phyloP scores from a whole-genome alignment of 2,329 filamentous ascomycete species.

The Mariannaea sp. region DNA sequence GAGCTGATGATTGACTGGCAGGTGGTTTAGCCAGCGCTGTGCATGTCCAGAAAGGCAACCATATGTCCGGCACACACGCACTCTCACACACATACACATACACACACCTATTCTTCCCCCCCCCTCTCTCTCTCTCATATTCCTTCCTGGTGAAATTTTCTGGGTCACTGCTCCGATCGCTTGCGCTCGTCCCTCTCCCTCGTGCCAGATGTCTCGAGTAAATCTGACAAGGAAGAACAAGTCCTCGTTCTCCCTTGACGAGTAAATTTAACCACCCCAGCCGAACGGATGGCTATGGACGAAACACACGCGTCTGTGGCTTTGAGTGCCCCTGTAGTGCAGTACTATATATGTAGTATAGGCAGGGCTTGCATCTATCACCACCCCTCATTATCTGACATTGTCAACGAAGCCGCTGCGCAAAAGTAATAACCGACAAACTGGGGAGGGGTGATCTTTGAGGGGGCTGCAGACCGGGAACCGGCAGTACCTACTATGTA shows the following conservation, averaged over 20 bases:
- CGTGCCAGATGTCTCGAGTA: constrained; percentile 22
- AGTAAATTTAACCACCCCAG: constrained; percentile 3
- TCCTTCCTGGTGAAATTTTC: too few species aligned
- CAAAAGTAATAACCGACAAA: constrained; percentile 23
- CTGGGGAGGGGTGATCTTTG: constrained; percentile 8
- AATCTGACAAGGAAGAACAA: constrained; percentile 16
- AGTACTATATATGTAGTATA: not conserved
- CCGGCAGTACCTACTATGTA: constrained; percentile 8
- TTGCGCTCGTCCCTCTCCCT: not conserved
- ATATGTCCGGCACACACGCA: constrained; percentile 8
- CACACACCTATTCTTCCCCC: too few species aligned
- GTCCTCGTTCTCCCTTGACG: constrained; percentile 3
- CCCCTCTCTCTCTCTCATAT: too few species aligned
- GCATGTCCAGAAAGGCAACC: constrained; percentile 16
- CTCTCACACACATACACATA: too few species aligned
- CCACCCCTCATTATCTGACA: constrained; percentile 19
- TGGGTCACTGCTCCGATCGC: constrained; percentile 4
- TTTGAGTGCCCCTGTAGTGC: constrained; percentile 12
- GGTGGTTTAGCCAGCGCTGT: constrained; percentile 30
- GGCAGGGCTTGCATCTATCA: not conserved
- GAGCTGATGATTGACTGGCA: constrained; percentile 32
- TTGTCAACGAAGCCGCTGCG: constrained; percentile 17
- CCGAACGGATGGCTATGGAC: constrained; percentile 11
- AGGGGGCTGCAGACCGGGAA: constrained; percentile 13
- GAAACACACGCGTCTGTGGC: constrained; percentile 19